Conservation (phyloP, 805 yeast species). For the Cyberlindnera bimundalis region DNA sequence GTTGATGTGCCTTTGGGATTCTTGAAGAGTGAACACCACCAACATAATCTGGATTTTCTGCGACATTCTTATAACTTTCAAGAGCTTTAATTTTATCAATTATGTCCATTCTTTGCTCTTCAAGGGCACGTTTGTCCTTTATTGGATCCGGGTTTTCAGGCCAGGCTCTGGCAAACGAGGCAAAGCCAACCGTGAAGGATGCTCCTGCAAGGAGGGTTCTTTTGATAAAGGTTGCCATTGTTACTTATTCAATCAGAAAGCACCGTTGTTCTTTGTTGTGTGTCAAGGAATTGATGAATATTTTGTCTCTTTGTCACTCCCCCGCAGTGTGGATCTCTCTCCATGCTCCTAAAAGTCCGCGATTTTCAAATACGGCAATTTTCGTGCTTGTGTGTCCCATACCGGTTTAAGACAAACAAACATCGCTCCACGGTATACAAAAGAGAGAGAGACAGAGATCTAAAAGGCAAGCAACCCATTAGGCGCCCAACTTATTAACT, state of each 20-base stretch:
- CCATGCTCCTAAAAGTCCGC: no score
- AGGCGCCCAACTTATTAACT: no score
- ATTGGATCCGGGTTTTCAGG: slow-evolving; percentile 18
- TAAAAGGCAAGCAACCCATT: background rate
- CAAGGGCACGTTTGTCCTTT: slow-evolving; percentile 14
- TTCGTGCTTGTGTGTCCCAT: background rate
- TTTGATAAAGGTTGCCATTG: no score
- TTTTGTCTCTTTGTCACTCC: no score
- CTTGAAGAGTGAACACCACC: slow-evolving; percentile 36
- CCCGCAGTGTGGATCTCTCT: no score
- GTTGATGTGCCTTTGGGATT: slow-evolving; percentile 56
- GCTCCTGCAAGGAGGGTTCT: slow-evolving; percentile 19
- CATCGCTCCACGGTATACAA: no score
- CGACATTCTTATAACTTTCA: slow-evolving; percentile 27
- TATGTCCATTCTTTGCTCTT: slow-evolving; percentile 28
- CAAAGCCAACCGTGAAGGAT: slow-evolving; percentile 26
- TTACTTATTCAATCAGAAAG: no score
- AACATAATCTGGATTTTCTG: slow-evolving; percentile 25
- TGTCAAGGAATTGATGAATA: no score
- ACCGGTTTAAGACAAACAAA: background rate
- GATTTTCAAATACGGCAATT: background rate
- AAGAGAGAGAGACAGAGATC: background rate
- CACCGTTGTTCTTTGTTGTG: no score
- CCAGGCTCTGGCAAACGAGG: slow-evolving; percentile 27
- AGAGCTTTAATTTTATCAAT: slow-evolving; percentile 28